Percentiles rank a stretch among this genome's conserved stretches.
phyloP scores from a whole-genome alignment of 352 stramenopile species.

The Phytophthora capsici region DNA sequence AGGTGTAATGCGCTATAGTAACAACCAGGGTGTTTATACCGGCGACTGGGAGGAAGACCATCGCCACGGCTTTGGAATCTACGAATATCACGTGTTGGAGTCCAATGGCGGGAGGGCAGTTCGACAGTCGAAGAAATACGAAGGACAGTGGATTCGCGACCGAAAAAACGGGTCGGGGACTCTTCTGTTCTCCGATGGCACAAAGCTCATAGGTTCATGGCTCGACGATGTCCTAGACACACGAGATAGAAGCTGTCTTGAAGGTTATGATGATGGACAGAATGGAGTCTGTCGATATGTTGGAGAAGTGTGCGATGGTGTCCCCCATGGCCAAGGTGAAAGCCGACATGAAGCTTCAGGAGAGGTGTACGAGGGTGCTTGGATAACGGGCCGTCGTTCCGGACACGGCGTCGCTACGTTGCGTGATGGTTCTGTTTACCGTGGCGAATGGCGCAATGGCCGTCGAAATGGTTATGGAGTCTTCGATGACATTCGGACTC shows the following conservation, averaged over 20 bases:
- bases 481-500: constrained; percentile 60
- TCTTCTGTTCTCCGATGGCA: constrained; percentile 68
- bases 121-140: constrained; percentile 53
- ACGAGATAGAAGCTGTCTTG: constrained; percentile 31
- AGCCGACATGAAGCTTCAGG: constrained; percentile 39
- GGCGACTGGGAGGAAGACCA: constrained; percentile 58
- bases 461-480: constrained; percentile 86
- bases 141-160: constrained; percentile 77
- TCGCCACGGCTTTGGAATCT: constrained; percentile 61
- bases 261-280: constrained; percentile 57
- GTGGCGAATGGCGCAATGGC: constrained; percentile 84
- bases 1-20: constrained; percentile 57
- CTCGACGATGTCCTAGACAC: constrained; percentile 23
- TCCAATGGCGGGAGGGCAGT: background rate
- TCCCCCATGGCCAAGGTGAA: constrained; percentile 67
- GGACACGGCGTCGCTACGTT: constrained; percentile 59
- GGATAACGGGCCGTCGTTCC: constrained; percentile 53
- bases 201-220: constrained; percentile 53
- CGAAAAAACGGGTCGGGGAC: constrained; percentile 61
- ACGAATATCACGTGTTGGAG: constrained; percentile 30
- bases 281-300: constrained; percentile 58
- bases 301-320: constrained; percentile 42
- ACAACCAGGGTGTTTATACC: constrained; percentile 54
- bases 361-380: constrained; percentile 65
- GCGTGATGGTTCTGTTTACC: constrained; percentile 83